A percentile compares a stretch with the other conserved stretches of the same genome.
Evolutionary conservation across 208 protist species (phyloP).

Genomic region (Leishmania mexicana): DNA sequence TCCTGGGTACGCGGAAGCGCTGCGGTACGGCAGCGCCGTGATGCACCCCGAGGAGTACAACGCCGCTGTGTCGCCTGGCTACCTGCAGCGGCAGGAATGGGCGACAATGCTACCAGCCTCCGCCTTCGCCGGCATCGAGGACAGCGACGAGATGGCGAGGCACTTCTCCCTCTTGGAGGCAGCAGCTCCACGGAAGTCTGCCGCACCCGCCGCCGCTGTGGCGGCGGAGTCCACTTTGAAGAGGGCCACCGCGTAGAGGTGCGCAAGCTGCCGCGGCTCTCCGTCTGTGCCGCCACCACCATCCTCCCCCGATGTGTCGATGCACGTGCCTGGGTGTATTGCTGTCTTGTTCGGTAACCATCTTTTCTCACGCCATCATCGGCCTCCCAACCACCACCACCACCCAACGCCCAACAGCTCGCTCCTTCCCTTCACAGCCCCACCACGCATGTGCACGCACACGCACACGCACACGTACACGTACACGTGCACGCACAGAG

Average conservation of each 20-base stretch:
- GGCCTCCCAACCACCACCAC: background rate
- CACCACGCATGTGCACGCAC: background rate
- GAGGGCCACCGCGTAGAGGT: background rate
- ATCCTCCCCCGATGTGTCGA: background rate
- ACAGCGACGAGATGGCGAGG: conserved; percentile 7
- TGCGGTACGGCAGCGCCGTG: conserved; percentile 63
- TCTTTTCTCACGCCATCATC: background rate
- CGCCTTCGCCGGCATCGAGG: conserved; percentile 29
- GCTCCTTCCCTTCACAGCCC: background rate
- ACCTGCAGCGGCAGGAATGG: conserved; percentile 37
- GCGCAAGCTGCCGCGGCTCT: background rate
- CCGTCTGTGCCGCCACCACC: background rate
- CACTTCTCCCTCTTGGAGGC: background rate
- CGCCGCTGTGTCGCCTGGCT: conserved; percentile 29
- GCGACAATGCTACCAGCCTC: conserved; percentile 40
- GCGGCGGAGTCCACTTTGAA: background rate
- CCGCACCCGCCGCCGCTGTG: background rate
- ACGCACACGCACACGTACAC: background rate
- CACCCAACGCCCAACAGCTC: background rate
- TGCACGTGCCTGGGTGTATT: background rate
- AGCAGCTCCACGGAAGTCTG: background rate
- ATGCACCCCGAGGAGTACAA: conserved; percentile 70
- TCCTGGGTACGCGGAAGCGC: conserved; percentile 73
- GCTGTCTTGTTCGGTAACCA: background rate
- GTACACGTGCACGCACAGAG: background rate